Percentiles rank a stretch among this genome's conserved stretches.
Conservation (phyloP, 2,329 filamentous ascomycete species). For the Coniochaeta ligniaria region DNA sequence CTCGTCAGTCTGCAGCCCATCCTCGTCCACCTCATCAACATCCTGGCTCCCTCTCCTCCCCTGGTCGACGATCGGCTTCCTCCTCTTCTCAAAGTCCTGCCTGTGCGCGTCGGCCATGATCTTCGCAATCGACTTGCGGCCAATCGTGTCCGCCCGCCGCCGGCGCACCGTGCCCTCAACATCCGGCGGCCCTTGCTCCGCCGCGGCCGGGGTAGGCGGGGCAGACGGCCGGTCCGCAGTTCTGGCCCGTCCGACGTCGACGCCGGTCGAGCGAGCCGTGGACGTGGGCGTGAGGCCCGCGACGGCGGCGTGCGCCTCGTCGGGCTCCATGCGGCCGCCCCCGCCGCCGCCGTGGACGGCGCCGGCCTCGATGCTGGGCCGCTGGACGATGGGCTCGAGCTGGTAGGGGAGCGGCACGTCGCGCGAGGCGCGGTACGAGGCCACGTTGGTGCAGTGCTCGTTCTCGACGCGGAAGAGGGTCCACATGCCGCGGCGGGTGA, state of each 20-base stretch:
- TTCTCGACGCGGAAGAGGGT: constrained; percentile 92
- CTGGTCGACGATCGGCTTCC: constrained; percentile 23
- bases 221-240: constrained; percentile 11
- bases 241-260: constrained; percentile 9
- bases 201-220: background rate
- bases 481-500: constrained; percentile 84
- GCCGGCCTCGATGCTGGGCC: constrained; percentile 26
- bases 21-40: constrained; percentile 14
- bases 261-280: constrained; percentile 10
- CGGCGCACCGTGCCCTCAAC: constrained; percentile 17
- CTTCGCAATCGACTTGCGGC: constrained; percentile 38
- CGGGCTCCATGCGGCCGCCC: constrained; percentile 4
- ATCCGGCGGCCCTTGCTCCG: constrained; percentile 7
- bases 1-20: constrained; percentile 7
- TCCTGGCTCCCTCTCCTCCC: background rate
- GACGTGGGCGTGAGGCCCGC: background rate
- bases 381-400: constrained; percentile 40
- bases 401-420: constrained; percentile 83
- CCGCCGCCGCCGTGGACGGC: constrained; percentile 7
- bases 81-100: constrained; percentile 85
- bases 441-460: constrained; percentile 90
- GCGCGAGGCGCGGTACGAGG: constrained; percentile 79
- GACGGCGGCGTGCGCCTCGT: constrained; percentile 2
- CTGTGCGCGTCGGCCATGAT: constrained; percentile 80
- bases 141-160: constrained; percentile 24